phyloP scores from a whole-genome alignment of 768 basidiomycete genomes.

The Hortiboletus flavorubellus region DNA sequence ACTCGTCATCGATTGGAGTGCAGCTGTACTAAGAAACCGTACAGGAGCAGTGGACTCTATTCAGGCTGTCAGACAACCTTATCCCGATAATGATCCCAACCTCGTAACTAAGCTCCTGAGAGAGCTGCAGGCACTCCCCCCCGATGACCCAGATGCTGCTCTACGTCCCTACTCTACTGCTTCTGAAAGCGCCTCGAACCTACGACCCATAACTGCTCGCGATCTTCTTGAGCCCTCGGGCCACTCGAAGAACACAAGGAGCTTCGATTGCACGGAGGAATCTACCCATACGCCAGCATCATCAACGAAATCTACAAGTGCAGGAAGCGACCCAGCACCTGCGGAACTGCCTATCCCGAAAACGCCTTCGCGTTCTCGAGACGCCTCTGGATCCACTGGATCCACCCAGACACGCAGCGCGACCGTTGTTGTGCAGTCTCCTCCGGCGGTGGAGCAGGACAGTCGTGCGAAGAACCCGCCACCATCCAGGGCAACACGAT shows the following conservation, averaged over 20 bases:
- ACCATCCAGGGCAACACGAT: not conserved
- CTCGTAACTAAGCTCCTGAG: conserved; percentile 18
- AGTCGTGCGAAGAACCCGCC: conserved; percentile 2
- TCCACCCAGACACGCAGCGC: conserved; percentile 17
- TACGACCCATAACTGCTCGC: conserved; percentile 17
- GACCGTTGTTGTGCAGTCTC: conserved; percentile 8
- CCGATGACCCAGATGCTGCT: conserved; percentile 15
- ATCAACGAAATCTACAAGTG: conserved; percentile 7
- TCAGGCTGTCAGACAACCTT: conserved; percentile 25
- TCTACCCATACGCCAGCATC: not conserved
- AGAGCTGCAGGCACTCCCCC: conserved; percentile 18
- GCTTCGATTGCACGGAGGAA: conserved; percentile 8
- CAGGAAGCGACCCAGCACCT: conserved; percentile 2
- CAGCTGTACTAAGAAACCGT: conserved; percentile 35
- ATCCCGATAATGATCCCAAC: conserved; percentile 20
- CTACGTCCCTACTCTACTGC: not conserved
- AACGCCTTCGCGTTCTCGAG: conserved; percentile 19
- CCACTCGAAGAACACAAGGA: conserved; percentile 5
- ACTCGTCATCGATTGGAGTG: conserved; percentile 47
- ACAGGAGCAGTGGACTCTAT: conserved; percentile 13
- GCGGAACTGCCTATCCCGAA: conserved; percentile 11
- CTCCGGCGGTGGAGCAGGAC: conserved; percentile 3
- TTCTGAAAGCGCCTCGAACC: conserved; percentile 2
- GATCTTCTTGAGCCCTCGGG: conserved; percentile 24
- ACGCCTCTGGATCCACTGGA: conserved; percentile 15